Evolutionary conservation across 2,329 filamentous ascomycete species (phyloP).

Genomic region (Madurella fahalii): DNA sequence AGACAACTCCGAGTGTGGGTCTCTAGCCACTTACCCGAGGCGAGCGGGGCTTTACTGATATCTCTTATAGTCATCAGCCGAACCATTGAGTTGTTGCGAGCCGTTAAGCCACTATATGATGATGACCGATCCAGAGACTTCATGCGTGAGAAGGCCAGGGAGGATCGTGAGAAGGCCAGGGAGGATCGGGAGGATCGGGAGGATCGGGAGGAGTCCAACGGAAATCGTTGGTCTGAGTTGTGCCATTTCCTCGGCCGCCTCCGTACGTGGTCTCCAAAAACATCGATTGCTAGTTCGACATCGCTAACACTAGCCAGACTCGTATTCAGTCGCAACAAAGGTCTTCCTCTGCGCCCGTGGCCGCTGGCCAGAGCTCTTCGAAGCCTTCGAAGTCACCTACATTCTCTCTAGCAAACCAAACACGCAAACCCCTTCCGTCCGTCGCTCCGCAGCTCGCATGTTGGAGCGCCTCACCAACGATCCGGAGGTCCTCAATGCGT

Average conservation of each 20-base stretch:
- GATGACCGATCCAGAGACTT: neutral
- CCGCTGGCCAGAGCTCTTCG: conserved; percentile 31
- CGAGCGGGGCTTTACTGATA: too few relatives aligned
- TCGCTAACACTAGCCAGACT: neutral
- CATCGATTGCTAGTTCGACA: too few relatives aligned
- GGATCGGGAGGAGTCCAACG: conserved; percentile 4
- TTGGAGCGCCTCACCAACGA: conserved; percentile 17
- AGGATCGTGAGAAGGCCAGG: conserved; percentile 6
- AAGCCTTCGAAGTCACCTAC: conserved; percentile 26
- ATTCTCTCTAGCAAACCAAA: conserved; percentile 25
- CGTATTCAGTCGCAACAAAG: conserved; percentile 25
- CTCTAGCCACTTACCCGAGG: neutral
- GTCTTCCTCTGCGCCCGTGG: conserved; percentile 21
- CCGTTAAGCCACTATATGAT: neutral
- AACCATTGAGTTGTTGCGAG: neutral
- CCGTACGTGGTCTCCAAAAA: neutral
- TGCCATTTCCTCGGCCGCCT: conserved; percentile 26
- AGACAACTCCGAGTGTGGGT: neutral
- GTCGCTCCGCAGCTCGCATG: conserved; percentile 12
- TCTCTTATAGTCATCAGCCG: neutral
- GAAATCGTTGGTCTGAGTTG: conserved; percentile 25
- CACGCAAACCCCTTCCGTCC: neutral
- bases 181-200: too few relatives aligned
- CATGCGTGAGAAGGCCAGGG: conserved; percentile 13
- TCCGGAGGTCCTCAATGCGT: neutral